Evolutionary conservation across 768 basidiomycete genomes (phyloP).

Genomic region (Neoboletus magnificus): DNA sequence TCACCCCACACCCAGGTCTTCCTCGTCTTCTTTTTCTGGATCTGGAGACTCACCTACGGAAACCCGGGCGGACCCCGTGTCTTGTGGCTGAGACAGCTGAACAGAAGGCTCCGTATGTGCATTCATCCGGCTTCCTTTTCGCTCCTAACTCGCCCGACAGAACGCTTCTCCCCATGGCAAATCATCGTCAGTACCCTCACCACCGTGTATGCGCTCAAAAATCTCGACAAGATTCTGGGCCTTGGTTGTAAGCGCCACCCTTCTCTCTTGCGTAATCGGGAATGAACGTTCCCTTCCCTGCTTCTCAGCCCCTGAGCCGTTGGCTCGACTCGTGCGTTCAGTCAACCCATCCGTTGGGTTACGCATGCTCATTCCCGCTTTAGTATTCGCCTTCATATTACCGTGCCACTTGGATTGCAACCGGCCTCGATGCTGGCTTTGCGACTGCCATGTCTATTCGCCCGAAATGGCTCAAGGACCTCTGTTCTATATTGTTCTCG

Average conservation of each 20-base stretch:
- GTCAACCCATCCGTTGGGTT: background rate
- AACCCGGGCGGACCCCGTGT: slow-evolving; percentile 61
- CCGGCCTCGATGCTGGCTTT: slow-evolving; percentile 95
- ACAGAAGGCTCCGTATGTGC: slow-evolving; percentile 56
- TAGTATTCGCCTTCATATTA: slow-evolving; percentile 93
- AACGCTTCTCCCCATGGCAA: slow-evolving; percentile 94
- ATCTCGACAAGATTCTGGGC: slow-evolving; percentile 83
- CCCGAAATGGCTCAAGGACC: slow-evolving; percentile 86
- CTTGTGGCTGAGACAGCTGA: slow-evolving; percentile 59
- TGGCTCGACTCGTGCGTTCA: slow-evolving; percentile 73
- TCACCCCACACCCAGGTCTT: slow-evolving; percentile 57
- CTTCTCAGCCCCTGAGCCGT: slow-evolving; percentile 81
- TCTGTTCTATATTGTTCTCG: slow-evolving; percentile 82
- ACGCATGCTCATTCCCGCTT: slow-evolving; percentile 6
- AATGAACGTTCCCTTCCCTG: background rate
- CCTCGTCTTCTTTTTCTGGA: slow-evolving; percentile 89
- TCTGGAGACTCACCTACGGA: slow-evolving; percentile 72
- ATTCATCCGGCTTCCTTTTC: background rate
- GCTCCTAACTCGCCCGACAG: slow-evolving; percentile 33
- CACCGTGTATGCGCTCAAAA: slow-evolving; percentile 74
- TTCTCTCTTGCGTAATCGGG: background rate
- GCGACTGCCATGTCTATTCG: slow-evolving; percentile 92
- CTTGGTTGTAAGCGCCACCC: slow-evolving; percentile 53
- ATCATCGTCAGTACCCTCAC: slow-evolving; percentile 85
- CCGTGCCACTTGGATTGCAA: slow-evolving; percentile 92